Base-by-base conservation (phyloP, 202 grass and related monocot genomes). In the Bolboschoenoplectus hybrid region DNA sequence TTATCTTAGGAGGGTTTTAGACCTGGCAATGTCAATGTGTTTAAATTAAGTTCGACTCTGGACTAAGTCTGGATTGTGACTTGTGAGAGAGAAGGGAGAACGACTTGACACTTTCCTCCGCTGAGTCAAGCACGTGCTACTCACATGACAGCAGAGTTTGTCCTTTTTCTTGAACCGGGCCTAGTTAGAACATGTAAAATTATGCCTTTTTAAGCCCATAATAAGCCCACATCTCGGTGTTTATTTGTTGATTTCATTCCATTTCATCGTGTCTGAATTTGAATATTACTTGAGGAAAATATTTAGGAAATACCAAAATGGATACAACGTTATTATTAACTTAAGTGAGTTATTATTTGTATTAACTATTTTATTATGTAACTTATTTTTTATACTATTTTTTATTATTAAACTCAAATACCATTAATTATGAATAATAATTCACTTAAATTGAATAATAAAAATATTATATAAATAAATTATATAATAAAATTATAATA, bases 111-210 rank as follows among this genome's bases (percentile, higher is more conserved):
- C 53, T 60, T 60, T 80, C 75, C 36, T 60, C 53, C 38, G 44
- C 55, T 0, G 34, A 80, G 76, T 80, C 76, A 80, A 60, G 76
- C 55, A 80, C 75, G 75, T 80, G 75, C 75, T 60, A 10, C 43
- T 14, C 36, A 61, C 38, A 6, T 74, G 16, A 60, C 55, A 60
- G 12, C 13, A n/a, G 0, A 0, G 9, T 1, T 40, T 26, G 6
- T 67, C 1, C 36, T 1, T 44, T 49, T 58, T 79, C 35, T 78
- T 57, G 12, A 38, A 11, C 16, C 14, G 36, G 75, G 53, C 75
- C 36, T 9, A 40, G 16, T 80, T 17, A 14, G 4, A 45, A 12
- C 7, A 7, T 58, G 8, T 1, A 9, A 78, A 80, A 60, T 2
- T 80, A 60, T 16, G 75, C 75, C 75, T 80, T 20, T 26, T 11